Evolutionary conservation across 192 early-diverging fungal genomes (phyloP).

Genomic region (Dimargaris cristalligena): DNA sequence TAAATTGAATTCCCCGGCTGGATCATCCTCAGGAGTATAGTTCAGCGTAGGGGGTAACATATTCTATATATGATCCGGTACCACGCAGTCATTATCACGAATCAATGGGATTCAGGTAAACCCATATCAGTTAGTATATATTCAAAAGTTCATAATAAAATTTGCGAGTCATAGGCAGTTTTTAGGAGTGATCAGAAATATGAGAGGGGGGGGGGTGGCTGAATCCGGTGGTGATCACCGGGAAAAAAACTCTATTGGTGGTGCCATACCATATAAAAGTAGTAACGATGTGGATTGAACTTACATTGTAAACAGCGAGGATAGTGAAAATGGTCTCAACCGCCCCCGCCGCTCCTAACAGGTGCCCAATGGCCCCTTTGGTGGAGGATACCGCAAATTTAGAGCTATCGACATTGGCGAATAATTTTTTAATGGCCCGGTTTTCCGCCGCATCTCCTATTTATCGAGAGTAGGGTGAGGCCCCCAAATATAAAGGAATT

Average conservation of each 20-base stretch:
- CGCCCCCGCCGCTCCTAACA: constrained; percentile 89
- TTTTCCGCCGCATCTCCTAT: constrained; percentile 73
- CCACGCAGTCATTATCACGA: no score
- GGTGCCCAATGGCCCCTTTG: constrained; percentile 82
- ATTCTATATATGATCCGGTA: no score
- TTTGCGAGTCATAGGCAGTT: no score
- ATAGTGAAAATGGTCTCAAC: constrained; percentile 85
- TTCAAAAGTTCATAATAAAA: no score
- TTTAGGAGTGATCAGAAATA: neutral
- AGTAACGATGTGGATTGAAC: neutral
- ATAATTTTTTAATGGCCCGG: constrained; percentile 62
- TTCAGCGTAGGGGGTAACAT: constrained; percentile 76
- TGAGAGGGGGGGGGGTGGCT: neutral
- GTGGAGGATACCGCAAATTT: constrained; percentile 65
- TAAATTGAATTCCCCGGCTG: constrained; percentile 42
- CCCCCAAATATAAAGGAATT: no score
- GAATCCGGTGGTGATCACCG: neutral
- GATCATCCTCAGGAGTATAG: constrained; percentile 32
- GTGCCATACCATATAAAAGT: neutral
- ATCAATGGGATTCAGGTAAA: no score
- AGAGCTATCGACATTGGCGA: constrained; percentile 29
- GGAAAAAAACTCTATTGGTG: neutral
- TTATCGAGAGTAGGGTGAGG: no score
- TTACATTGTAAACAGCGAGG: constrained; percentile 48
- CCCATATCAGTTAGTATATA: no score